A percentile compares a stretch with the other conserved stretches of the same genome.
Evolutionary conservation across 495 filamentous ascomycete species (phyloP).

Genomic region (Aspergillus bertholletiae): DNA sequence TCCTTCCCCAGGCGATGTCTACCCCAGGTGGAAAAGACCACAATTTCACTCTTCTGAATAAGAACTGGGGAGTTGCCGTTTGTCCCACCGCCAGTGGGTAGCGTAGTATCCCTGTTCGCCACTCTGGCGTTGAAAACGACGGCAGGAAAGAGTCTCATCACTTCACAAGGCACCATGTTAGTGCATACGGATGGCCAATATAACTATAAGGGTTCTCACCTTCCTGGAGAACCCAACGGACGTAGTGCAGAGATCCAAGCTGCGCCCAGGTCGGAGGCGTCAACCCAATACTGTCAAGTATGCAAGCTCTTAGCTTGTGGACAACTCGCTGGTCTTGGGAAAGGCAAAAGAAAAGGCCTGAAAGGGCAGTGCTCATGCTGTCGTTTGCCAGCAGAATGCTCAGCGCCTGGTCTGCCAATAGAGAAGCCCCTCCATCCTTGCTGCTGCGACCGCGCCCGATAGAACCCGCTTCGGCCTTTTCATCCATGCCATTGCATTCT

Average conservation of each 20-base stretch:
- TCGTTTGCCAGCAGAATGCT: conserved; percentile 17
- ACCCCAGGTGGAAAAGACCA: conserved; percentile 14
- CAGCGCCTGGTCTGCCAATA: conserved; percentile 7
- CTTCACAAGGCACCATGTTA: no score
- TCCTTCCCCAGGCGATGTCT: conserved; percentile 11
- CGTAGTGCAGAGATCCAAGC: conserved; percentile 11
- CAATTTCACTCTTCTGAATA: conserved; percentile 7
- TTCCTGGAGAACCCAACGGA: background rate
- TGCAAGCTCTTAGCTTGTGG: conserved; percentile 11
- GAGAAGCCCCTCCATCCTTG: background rate
- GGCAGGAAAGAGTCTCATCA: no score
- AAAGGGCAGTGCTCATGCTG: conserved; percentile 15
- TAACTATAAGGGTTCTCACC: no score
- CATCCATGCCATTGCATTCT: no score
- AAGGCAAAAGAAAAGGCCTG: conserved; percentile 14
- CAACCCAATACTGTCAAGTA: conserved; percentile 7
- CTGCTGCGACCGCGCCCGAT: no score
- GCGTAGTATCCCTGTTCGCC: no score
- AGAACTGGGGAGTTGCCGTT: background rate
- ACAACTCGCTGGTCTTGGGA: conserved; percentile 8
- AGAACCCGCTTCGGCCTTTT: no score
- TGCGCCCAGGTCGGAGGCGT: conserved; percentile 15
- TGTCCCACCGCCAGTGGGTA: no score
- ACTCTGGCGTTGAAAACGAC: no score
- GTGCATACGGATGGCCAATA: no score